Conservation (phyloP, 2,329 filamentous ascomycete species). For the Microsporum audouinii region DNA sequence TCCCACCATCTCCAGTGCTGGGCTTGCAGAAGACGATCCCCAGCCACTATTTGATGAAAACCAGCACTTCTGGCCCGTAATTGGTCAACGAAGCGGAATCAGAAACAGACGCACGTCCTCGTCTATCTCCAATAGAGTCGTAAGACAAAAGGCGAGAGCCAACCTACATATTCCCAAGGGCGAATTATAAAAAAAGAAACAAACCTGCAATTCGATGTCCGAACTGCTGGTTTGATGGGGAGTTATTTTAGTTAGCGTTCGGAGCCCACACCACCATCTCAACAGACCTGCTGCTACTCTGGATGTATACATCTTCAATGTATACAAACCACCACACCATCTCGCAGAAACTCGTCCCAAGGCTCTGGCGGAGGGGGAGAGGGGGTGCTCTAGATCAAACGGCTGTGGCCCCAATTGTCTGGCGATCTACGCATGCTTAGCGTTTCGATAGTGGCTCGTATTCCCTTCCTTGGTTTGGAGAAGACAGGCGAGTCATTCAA, state of each 20-base stretch:
- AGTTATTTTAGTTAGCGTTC: neutral
- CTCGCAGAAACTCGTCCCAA: neutral
- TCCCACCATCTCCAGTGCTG: neutral
- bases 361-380: neutral
- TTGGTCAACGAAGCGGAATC: neutral
- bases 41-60: slow-evolving; percentile 1
- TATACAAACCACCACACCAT: neutral
- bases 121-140: neutral
- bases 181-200: neutral
- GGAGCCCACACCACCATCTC: too few relatives aligned
- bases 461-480: neutral
- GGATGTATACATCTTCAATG: neutral
- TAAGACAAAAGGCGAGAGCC: neutral
- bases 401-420: neutral
- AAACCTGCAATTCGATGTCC: neutral
- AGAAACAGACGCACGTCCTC: neutral
- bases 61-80: neutral
- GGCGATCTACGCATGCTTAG: neutral
- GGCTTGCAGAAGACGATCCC: neutral
- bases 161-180: too few relatives aligned
- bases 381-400: neutral
- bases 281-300: neutral
- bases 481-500: neutral
- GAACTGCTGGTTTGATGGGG: neutral
- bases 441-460: slow-evolving; percentile 3